These are phyloP conservation scores for Hyphodiscus hymeniophilus DNA, from an alignment of 495 filamentous ascomycete genomes.

Conservation along the genomic window DNA sequence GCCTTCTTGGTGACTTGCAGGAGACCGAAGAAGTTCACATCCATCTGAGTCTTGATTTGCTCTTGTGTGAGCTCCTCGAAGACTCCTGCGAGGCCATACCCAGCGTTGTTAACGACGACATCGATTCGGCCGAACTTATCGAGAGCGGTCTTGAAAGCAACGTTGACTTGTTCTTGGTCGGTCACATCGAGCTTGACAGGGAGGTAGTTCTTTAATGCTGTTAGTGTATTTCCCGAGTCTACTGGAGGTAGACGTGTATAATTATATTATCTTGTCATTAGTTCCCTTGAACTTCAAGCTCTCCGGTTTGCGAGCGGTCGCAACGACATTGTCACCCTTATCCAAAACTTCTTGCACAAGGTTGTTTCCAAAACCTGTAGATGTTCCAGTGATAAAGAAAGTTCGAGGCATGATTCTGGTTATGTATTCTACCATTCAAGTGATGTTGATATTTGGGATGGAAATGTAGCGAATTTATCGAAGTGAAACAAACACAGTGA, in stretches of 20 bases:
- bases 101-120: conserved; percentile 51
- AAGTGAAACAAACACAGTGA: no score
- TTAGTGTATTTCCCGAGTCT: neutral
- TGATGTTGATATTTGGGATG: neutral
- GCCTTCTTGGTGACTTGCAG: conserved; percentile 35
- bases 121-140: conserved; percentile 40
- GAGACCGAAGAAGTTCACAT: conserved; percentile 47
- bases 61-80: conserved; percentile 35
- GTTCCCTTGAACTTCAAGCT: conserved; percentile 20
- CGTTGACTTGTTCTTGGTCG: conserved; percentile 33
- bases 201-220: conserved; percentile 31
- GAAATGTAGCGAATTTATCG: neutral
- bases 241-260: neutral
- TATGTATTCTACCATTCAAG: neutral
- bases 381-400: conserved; percentile 30
- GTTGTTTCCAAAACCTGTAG: conserved; percentile 30
- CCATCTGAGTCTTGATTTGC: conserved; percentile 34
- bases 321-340: conserved; percentile 31
- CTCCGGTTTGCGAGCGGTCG: conserved; percentile 30
- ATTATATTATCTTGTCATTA: conserved; percentile 9
- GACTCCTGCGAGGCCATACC: conserved; percentile 37
- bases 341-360: conserved; percentile 30
- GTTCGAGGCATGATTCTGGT: conserved; percentile 21
- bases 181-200: conserved; percentile 42
- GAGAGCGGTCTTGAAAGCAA: conserved; percentile 27